phyloP scores from a whole-genome alignment of 768 basidiomycete species.

The Leccinum incarnatum region DNA sequence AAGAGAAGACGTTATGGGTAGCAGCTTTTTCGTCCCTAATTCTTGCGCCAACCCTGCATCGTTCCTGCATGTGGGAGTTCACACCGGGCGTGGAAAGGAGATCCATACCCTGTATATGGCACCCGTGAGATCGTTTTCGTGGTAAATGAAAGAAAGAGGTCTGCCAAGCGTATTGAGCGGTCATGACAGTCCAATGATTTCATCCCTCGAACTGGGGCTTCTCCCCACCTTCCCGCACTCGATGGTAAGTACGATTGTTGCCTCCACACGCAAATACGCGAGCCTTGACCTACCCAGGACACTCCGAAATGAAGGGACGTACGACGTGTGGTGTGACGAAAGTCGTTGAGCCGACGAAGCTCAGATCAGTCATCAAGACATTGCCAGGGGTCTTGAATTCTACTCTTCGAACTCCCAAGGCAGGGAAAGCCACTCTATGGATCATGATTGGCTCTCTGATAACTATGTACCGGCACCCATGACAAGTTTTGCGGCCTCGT shows the following conservation, averaged over 20 bases:
- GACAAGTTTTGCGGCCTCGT: neutral
- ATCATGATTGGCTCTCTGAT: neutral
- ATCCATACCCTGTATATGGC: constrained; percentile 14
- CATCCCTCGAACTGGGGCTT: constrained; percentile 5
- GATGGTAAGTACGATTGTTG: constrained; percentile 9
- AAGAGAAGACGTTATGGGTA: constrained; percentile 11
- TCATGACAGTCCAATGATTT: neutral
- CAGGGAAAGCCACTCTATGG: neutral
- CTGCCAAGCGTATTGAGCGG: constrained; percentile 17
- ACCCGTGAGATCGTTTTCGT: constrained; percentile 10
- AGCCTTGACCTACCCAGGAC: constrained; percentile 6
- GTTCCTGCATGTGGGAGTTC: constrained; percentile 18
- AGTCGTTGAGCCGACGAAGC: constrained; percentile 7
- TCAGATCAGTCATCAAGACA: constrained; percentile 3
- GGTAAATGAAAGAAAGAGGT: constrained; percentile 19
- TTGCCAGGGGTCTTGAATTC: neutral
- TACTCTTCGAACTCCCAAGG: constrained; percentile 9
- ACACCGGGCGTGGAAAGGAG: neutral
- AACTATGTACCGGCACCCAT: neutral
- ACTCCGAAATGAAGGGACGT: constrained; percentile 3
- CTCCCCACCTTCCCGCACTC: constrained; percentile 16
- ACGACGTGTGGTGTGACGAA: constrained; percentile 8
- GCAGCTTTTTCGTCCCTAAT: constrained; percentile 2
- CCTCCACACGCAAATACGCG: constrained; percentile 1
- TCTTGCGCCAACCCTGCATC: neutral